These are phyloP conservation scores for Fraxinus paxiana DNA, from an alignment of 305 asterid genomes.

Conservation along the genomic window DNA sequence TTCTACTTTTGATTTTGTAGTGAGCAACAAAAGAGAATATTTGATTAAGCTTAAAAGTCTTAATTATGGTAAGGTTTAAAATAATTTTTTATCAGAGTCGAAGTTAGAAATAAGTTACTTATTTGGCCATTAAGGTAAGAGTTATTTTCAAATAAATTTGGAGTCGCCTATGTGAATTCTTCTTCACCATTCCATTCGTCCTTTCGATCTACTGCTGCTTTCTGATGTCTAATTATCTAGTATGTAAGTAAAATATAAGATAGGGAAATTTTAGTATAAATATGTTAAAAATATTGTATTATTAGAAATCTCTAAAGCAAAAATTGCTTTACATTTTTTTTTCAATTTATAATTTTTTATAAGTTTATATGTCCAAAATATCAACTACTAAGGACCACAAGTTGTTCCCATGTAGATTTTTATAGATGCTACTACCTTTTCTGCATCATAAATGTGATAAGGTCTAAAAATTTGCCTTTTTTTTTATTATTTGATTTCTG, in stretches of 20 bases:
- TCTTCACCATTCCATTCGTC: neutral
- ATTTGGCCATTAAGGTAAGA: neutral
- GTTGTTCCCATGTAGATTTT: constrained; percentile 27
- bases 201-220: neutral
- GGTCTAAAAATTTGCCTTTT: constrained; percentile 23
- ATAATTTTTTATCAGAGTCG: neutral
- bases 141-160: neutral
- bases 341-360: neutral
- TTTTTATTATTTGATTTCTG: neutral
- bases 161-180: neutral
- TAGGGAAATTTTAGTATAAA: neutral
- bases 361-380: constrained; percentile 20
- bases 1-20: constrained; percentile 10
- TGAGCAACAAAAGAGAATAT: neutral
- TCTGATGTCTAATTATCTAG: neutral
- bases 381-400: constrained; percentile 29
- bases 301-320: neutral
- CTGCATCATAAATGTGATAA: constrained; percentile 19
- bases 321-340: neutral
- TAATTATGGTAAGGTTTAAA: neutral
- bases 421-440: constrained; percentile 27
- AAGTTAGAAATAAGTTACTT: neutral
- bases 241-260: neutral
- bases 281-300: neutral
- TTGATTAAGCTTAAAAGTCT: neutral